phyloP scores from a whole-genome alignment of 768 basidiomycete species.

The Vishniacozyma victoriae region DNA sequence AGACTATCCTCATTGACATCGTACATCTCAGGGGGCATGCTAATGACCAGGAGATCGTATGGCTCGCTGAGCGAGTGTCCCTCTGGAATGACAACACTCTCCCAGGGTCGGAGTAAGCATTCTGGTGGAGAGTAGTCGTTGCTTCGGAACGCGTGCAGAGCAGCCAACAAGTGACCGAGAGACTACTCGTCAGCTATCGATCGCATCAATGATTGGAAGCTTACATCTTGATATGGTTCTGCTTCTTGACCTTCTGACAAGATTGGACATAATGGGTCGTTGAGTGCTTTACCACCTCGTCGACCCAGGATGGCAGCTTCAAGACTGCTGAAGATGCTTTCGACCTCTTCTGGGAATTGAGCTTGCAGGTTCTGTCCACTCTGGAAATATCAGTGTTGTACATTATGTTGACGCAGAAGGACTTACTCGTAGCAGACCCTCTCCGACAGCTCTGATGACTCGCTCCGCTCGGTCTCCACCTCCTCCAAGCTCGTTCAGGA shows the following conservation, averaged over 20 bases:
- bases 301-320: constrained; percentile 61
- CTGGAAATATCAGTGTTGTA: constrained; percentile 46
- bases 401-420: neutral
- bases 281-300: constrained; percentile 58
- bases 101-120: constrained; percentile 49
- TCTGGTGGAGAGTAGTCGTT: constrained; percentile 56
- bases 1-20: constrained; percentile 23
- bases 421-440: constrained; percentile 41
- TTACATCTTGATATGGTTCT: constrained; percentile 12
- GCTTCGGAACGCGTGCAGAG: constrained; percentile 59
- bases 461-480: constrained; percentile 41
- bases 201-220: neutral
- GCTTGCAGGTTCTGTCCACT: constrained; percentile 63
- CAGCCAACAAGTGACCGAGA: constrained; percentile 64
- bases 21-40: constrained; percentile 41
- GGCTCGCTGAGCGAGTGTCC: constrained; percentile 15
- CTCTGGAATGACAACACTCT: constrained; percentile 3
- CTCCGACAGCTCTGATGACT: constrained; percentile 38
- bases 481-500: constrained; percentile 52
- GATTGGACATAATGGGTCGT: constrained; percentile 53
- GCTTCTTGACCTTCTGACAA: constrained; percentile 5
- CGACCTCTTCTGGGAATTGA: constrained; percentile 57
- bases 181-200: constrained; percentile 52
- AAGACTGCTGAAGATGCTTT: constrained; percentile 66
- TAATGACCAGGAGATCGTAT: constrained; percentile 19